Conservation (phyloP, 352 stramenopile species). For the Pythium sp. region DNA sequence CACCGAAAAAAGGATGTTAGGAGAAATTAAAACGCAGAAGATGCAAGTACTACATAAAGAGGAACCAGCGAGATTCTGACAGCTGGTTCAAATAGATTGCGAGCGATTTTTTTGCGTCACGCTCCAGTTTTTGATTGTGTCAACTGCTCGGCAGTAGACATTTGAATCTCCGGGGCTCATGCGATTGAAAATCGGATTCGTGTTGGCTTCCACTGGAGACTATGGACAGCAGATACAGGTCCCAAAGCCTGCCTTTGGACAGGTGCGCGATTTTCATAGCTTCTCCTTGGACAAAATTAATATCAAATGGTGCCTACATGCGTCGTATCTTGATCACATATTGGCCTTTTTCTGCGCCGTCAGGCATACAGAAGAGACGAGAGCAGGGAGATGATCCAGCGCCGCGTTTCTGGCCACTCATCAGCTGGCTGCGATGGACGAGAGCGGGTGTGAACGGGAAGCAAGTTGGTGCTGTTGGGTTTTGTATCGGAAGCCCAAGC, state of each 20-base stretch:
- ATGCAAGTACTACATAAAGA: no score
- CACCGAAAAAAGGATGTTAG: no score
- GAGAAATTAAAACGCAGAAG: no score
- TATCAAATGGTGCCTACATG: neutral
- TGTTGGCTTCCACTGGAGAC: no score
- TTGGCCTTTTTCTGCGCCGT: neutral
- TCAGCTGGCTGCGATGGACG: conserved; percentile 1
- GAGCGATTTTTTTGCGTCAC: neutral
- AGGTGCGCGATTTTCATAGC: neutral
- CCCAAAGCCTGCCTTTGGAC: no score
- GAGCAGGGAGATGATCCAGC: neutral
- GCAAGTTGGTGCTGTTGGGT: neutral
- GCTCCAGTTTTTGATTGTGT: neutral
- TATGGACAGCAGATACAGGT: no score
- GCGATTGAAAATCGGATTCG: no score
- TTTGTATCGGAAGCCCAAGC: neutral
- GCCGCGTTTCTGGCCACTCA: conserved; percentile 12
- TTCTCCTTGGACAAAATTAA: neutral
- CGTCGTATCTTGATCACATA: neutral
- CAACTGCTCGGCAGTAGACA: neutral
- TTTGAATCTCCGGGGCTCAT: no score
- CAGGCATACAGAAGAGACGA: neutral
- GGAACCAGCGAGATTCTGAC: no score
- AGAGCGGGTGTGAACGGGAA: neutral
- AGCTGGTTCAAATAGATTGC: neutral